Conservation (phyloP, 1,284 basidiomycete genomes). For the Papiliotrema laurentii region DNA sequence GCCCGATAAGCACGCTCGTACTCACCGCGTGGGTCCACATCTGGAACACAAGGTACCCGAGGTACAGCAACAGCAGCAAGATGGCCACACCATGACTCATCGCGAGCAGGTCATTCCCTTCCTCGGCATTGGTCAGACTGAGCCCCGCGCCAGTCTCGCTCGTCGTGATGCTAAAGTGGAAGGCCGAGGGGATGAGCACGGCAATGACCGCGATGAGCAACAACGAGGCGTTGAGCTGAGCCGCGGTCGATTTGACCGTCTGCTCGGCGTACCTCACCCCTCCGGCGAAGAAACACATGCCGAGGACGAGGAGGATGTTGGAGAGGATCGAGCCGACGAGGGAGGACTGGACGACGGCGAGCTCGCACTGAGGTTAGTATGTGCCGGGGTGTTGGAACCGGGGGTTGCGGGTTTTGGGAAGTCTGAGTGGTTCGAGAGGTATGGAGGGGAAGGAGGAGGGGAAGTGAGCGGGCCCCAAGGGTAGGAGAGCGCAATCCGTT, state of each 20-base stretch:
- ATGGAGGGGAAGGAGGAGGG: too few relatives aligned
- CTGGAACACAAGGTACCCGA: slow-evolving; percentile 73
- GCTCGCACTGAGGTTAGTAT: slow-evolving; percentile 30
- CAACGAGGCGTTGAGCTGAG: slow-evolving; percentile 51
- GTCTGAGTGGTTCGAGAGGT: too few relatives aligned
- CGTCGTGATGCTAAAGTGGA: slow-evolving; percentile 49
- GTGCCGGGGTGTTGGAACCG: background rate
- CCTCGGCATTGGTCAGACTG: slow-evolving; percentile 35
- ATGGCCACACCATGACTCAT: slow-evolving; percentile 79
- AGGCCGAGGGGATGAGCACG: slow-evolving; percentile 50
- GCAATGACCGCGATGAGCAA: slow-evolving; percentile 52
- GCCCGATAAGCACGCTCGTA: too few relatives aligned
- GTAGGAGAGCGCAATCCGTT: too few relatives aligned
- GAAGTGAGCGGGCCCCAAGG: too few relatives aligned
- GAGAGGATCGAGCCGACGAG: slow-evolving; percentile 59
- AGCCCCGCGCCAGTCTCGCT: slow-evolving; percentile 21
- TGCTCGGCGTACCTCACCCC: slow-evolving; percentile 47
- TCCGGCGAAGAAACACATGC: slow-evolving; percentile 56
- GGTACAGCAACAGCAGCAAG: slow-evolving; percentile 67
- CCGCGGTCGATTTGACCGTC: slow-evolving; percentile 45
- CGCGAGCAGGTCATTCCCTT: slow-evolving; percentile 55
- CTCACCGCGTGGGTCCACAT: slow-evolving; percentile 69
- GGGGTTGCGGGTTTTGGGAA: too few relatives aligned
- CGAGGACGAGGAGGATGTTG: slow-evolving; percentile 69
- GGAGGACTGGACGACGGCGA: slow-evolving; percentile 53